Evolutionary conservation across 192 early-diverging fungal genomes (phyloP).

Genomic region (Rhizoclosmatium globosum): DNA sequence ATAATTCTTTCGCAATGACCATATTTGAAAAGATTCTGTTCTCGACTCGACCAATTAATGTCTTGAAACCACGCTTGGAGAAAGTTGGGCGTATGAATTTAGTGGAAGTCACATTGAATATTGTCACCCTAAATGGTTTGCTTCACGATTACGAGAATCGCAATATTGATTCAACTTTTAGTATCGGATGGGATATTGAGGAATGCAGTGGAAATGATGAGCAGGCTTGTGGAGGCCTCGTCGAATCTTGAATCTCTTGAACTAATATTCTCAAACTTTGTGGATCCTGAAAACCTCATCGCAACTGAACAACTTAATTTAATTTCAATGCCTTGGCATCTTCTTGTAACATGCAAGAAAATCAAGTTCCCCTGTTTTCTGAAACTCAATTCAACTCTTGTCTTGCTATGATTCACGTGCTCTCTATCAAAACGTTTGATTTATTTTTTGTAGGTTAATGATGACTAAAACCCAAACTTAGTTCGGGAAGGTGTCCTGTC

Average conservation of each 20-base stretch:
- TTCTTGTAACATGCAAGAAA: neutral
- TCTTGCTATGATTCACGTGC: slow-evolving; percentile 8
- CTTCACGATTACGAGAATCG: neutral
- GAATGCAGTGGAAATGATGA: neutral
- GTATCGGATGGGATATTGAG: neutral
- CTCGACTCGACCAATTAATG: neutral
- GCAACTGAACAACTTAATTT: neutral
- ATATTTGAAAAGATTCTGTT: slow-evolving; percentile 19
- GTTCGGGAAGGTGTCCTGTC: slow-evolving; percentile 20
- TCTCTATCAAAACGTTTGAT: slow-evolving; percentile 4
- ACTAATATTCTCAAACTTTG: neutral
- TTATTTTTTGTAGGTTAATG: slow-evolving; percentile 4
- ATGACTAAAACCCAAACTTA: neutral
- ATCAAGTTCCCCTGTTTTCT: neutral
- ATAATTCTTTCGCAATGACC: neutral
- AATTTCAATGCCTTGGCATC: neutral
- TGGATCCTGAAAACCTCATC: neutral
- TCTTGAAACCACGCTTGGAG: neutral
- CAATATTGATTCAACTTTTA: neutral
- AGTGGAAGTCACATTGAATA: neutral
- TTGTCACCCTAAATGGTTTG: neutral
- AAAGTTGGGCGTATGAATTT: neutral
- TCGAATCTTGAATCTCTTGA: neutral
- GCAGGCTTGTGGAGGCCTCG: neutral
- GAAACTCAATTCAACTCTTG: slow-evolving; percentile 3